A percentile compares a stretch with the other conserved stretches of the same genome.
phyloP scores from a whole-genome alignment of 192 early-diverging fungal genomes.

The Backusella mclennaniae region DNA sequence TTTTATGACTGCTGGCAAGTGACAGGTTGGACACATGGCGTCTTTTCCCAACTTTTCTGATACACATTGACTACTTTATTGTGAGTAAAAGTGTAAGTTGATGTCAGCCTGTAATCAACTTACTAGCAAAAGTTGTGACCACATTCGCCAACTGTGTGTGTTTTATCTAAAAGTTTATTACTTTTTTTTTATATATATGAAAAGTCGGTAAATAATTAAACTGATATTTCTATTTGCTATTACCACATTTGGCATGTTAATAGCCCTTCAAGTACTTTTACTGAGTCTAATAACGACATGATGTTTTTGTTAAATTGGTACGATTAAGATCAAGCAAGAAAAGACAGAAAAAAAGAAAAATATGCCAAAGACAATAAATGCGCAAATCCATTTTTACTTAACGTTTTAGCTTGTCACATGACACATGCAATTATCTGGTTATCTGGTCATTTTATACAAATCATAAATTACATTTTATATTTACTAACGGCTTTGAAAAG shows the following conservation, averaged over 20 bases:
- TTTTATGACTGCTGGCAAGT: neutral
- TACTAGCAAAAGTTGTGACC: conserved; percentile 7
- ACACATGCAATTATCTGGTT: neutral
- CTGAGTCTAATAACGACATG: neutral
- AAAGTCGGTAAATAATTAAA: neutral
- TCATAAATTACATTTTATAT: too few species aligned
- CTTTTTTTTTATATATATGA: neutral
- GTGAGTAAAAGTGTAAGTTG: neutral
- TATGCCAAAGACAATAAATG: neutral
- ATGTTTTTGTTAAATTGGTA: neutral
- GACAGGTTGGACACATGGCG: neutral
- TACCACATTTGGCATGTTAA: neutral
- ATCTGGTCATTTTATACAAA: too few species aligned
- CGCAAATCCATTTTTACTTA: too few species aligned
- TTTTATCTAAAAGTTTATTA: neutral
- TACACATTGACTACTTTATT: neutral
- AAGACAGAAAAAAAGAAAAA: neutral
- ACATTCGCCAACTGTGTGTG: neutral
- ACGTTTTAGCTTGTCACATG: neutral
- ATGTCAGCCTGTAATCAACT: neutral
- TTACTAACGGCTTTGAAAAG: too few species aligned
- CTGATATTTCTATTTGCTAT: neutral
- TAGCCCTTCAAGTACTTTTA: neutral
- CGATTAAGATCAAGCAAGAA: neutral
- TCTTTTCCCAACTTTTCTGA: neutral